These are phyloP conservation scores for Gymnopus androsaceus DNA, from an alignment of 1,284 basidiomycete species.

Conservation along the genomic window DNA sequence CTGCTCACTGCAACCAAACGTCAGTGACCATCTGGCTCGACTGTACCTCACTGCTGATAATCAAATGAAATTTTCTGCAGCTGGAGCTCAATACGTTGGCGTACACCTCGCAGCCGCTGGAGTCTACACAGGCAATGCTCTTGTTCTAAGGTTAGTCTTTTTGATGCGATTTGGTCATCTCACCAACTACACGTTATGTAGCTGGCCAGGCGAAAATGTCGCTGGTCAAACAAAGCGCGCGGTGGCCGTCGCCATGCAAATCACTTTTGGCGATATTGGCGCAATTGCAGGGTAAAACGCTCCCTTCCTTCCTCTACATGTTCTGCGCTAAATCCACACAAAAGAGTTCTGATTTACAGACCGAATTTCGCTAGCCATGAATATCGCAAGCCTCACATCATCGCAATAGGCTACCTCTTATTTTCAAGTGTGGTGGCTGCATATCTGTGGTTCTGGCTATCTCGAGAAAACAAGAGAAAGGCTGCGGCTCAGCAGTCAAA, in stretches of 20 bases:
- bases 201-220: slow-evolving; percentile 74
- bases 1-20: slow-evolving; percentile 54
- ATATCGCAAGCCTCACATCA: slow-evolving; percentile 61
- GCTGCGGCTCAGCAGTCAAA: slow-evolving; percentile 28
- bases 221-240: slow-evolving; percentile 72
- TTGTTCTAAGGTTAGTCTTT: slow-evolving; percentile 48
- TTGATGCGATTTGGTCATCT: background rate
- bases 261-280: slow-evolving; percentile 66
- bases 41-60: slow-evolving; percentile 10
- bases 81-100: slow-evolving; percentile 62
- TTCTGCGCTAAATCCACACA: background rate
- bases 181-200: slow-evolving; percentile 22
- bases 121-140: slow-evolving; percentile 61
- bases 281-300: slow-evolving; percentile 52
- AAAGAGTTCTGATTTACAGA: slow-evolving; percentile 53
- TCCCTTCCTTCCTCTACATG: background rate
- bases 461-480: slow-evolving; percentile 50
- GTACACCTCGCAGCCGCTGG: slow-evolving; percentile 63
- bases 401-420: slow-evolving; percentile 59
- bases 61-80: slow-evolving; percentile 23
- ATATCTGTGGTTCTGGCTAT: slow-evolving; percentile 54
- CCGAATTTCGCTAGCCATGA: slow-evolving; percentile 47
- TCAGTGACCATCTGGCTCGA: slow-evolving; percentile 26
- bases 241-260: slow-evolving; percentile 66
- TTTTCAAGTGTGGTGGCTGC: slow-evolving; percentile 49